Conservation (phyloP, 306 rosid genomes). For the Gastrolobium bilobum region DNA sequence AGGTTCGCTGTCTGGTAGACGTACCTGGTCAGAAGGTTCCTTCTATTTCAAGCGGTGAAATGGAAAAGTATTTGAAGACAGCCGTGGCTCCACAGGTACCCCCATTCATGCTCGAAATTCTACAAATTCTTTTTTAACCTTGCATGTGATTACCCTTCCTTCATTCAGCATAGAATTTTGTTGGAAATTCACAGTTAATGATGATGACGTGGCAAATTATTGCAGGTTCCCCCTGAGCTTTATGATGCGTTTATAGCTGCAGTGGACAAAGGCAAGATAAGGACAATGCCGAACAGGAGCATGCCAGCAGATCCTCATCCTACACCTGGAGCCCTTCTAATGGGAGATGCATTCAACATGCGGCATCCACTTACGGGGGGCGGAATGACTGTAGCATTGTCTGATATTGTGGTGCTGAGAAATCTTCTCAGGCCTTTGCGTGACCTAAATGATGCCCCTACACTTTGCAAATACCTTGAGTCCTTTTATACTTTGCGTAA, state of each 20-base stretch:
- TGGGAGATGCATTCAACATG: conserved; percentile 99
- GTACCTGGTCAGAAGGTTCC: conserved; percentile 98
- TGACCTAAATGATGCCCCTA: conserved; percentile 82
- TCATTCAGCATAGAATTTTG: conserved; percentile 15
- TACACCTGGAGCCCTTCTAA: conserved; percentile 94
- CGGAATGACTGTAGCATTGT: conserved; percentile 97
- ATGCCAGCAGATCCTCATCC: conserved; percentile 98
- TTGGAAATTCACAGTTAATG: conserved; percentile 21
- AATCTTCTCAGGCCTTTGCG: conserved; percentile 85
- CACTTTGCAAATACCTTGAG: conserved; percentile 91
- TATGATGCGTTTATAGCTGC: conserved; percentile 84
- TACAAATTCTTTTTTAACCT: background rate
- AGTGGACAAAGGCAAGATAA: conserved; percentile 82
- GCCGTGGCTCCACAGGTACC: conserved; percentile 92
- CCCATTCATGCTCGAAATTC: conserved; percentile 19
- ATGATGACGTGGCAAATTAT: conserved; percentile 36
- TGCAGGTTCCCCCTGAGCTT: conserved; percentile 87
- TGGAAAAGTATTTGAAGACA: conserved; percentile 86
- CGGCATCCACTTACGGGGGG: conserved; percentile 99
- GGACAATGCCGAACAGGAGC: conserved; percentile 98
- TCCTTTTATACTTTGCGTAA: conserved; percentile 93
- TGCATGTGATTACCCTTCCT: background rate
- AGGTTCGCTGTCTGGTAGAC: conserved; percentile 96
- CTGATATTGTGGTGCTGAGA: conserved; percentile 91
- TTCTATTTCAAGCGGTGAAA: conserved; percentile 94